Evolutionary conservation across 1,139 yeast genomes (phyloP), one percentile per base, ranked within the genome.

Genomic region (Nadsonia commutata): DNA sequence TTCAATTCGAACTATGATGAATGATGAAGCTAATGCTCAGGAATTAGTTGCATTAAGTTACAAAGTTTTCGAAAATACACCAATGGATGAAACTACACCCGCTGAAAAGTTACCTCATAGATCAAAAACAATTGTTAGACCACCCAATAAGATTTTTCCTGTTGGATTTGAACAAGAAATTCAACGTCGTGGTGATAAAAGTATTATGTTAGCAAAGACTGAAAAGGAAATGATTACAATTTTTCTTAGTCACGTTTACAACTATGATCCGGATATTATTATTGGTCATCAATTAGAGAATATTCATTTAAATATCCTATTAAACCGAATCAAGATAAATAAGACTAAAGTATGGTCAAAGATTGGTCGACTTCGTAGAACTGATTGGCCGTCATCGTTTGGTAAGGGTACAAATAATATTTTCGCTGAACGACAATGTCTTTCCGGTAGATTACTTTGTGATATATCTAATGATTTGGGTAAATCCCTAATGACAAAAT

Each of bases 381-480:
- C 49, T 1, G 46, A 48, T 7, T 84, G 94, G 86, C 95, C 95
- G 1, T 79, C 74, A 33, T 45, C 47, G 20, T 80, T 79, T 56
- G 80, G 78, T 31, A 69, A 70, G 47, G 63, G 64, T 20, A 55
- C 65, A 19, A 66, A 66, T 62, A 59, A 71, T 68, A 50, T 74
- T 71, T 55, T 70, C 70, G 43, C 54, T 18, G 59, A 61, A 37
- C 68, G 84, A 44, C 86, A 83, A 45, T 71, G 85, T 19, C 74
- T 81, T 56, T 77, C 86, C 38, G 99, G 99, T 31, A 72, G 99
- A 52, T 70, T 93, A 47, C 59, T 88, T 45, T 84, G 96, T 69
- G 98, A 93, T 63, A 76, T 93, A 56, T 86, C 93, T 43, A 90
- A 90, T 60, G 95, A 86, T 56, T 75, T 88, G 77, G 99, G 98